Base-by-base conservation (phyloP, 176 grass and related monocot species). In the Eragrostis curvula region DNA sequence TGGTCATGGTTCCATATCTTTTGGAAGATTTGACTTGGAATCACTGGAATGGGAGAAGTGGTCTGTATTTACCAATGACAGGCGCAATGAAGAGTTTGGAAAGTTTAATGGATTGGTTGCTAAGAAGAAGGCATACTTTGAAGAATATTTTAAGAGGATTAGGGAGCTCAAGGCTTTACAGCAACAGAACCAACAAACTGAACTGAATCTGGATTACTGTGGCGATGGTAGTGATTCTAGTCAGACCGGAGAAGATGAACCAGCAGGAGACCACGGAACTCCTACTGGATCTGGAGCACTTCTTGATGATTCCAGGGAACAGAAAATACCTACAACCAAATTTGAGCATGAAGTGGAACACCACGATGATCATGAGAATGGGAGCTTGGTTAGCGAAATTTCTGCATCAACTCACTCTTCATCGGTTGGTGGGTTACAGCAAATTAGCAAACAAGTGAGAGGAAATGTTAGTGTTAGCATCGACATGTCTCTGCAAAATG, bases 51-150 rank as follows among this genome's bases (percentile, higher is more conserved):
- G 96, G 93, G 96, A 99, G 78, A 99, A 91, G 61, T 93, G 93
- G 89, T 99, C 96, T 59, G 96, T 99, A 32, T 98, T 99, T 84
- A 83, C 92, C 74, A 92, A 96, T 47, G 91, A 99, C 50, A 91
- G 89, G 70, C 93, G 93, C 24, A 91, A 95, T 46, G 96, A 99
- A 75, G 96, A 99, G 79, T 85, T 99, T 41, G 93, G 89, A 20
- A 99, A 99, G 72, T 95, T 99, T 53, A 99, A 92, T 74, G 96
- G 96, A 39, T 65, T 99, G 79, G 96, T 99, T 85, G 96, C 96
- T 20, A 89, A 99, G 80, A 96, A 99, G 83, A 96, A 87, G 73
- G 96, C 96, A 16, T 99, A 94, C 77, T 99, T 99, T 76, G 96
- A 99, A 79, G 93, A 99, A 86, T 91, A 95, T 61, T 99, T 96